Evolutionary conservation across 352 stramenopile species (phyloP), one percentile per base, ranked within the genome.

Genomic region (Phytophthora sp.): DNA sequence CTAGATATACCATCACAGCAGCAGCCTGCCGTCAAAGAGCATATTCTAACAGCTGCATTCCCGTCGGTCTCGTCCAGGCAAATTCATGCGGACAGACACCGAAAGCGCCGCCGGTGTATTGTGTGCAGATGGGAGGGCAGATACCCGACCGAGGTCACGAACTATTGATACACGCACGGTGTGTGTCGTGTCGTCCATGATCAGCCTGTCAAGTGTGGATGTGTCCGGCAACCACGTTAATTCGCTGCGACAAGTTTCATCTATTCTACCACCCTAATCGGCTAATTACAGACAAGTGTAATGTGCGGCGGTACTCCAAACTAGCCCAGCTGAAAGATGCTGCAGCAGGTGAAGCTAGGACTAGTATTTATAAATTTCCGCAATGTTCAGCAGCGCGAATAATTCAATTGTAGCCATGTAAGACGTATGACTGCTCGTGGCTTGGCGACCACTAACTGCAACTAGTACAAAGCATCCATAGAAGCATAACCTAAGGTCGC

Each of bases 231-330:
- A 39, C 23, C 1, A 39, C 53, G 1, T 44, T 23, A 35, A 61
- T 27, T 16, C 51, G 53, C 26, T 60, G 53, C 26, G 38, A 60
- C 31, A 60, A 60, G n/a, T 51, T 30, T 18, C 38, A 60, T 6
- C 23, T 23, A 29, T 39, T 59, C 11, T 50, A 59, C 36, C 51
- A 51, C 16, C 52, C 38, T 24, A 60, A 30, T 12, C 23, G 12
- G n/a, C n/a, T 45, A 6, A 26, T 24, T 15, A 42, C 36, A 2
- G 38, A 26, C 8, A 51, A 38, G 29, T 24, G 36, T 4, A 58
- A 58, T 6, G 52, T 59, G 15, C 15, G 24, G 4, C 52, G n/a
- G n/a, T n/a, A 59, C 52, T 59, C 35, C 2, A 47, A 46, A 9
- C 51, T 55, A n/a, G 30, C 30, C 29, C 49, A 59, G 23, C 24